Evolutionary conservation across 768 basidiomycete genomes (phyloP).

Genomic region (Termitomyces titanicus): DNA sequence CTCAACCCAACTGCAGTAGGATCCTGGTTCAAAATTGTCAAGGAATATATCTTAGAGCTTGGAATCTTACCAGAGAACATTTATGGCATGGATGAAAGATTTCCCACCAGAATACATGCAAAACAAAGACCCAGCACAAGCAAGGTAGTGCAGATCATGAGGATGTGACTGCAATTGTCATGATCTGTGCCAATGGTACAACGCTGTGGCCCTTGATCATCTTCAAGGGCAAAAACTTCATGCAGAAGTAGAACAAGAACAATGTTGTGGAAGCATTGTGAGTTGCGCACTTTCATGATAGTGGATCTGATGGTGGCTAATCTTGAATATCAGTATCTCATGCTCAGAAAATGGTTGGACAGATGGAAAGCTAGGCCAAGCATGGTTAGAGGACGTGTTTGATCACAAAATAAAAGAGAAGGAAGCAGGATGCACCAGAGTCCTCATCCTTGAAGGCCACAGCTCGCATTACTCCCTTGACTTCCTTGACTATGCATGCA

Average conservation of each 20-base stretch:
- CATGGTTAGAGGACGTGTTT: constrained; percentile 29
- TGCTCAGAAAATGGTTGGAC: constrained; percentile 29
- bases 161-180: constrained; percentile 33
- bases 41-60: constrained; percentile 18
- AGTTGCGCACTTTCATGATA: constrained; percentile 10
- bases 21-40: constrained; percentile 17
- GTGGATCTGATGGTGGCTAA: too few relatives aligned
- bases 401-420: constrained; percentile 31
- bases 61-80: constrained; percentile 19
- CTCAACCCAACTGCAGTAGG: constrained; percentile 26
- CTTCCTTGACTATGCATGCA: constrained; percentile 28
- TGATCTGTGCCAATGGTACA: constrained; percentile 38
- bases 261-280: constrained; percentile 32
- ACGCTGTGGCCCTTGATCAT: constrained; percentile 29
- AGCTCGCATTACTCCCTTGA: constrained; percentile 32
- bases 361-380: constrained; percentile 17
- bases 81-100: constrained; percentile 38
- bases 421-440: constrained; percentile 22
- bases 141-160: constrained; percentile 26
- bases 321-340: constrained; percentile 17
- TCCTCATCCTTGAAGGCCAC: constrained; percentile 40
- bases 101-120: constrained; percentile 16
- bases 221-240: constrained; percentile 33
- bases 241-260: constrained; percentile 27
- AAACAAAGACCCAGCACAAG: constrained; percentile 5